These are phyloP conservation scores for Solanum ossicruentum DNA, from an alignment of 257 asterid species.

Conservation along the genomic window DNA sequence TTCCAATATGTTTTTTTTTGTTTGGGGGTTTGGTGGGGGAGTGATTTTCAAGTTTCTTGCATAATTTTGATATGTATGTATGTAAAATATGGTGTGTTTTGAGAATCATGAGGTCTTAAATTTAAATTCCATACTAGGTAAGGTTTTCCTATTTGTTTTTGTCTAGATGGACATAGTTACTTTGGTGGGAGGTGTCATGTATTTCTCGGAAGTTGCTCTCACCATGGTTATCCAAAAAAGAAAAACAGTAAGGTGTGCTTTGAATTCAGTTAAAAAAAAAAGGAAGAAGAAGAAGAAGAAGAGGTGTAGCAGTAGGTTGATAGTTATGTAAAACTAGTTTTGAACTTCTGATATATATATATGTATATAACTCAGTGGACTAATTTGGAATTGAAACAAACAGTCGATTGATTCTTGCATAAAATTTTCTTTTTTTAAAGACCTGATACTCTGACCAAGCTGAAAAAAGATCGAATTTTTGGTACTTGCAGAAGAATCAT, in stretches of 20 bases:
- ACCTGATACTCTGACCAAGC: neutral
- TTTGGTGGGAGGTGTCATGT: neutral
- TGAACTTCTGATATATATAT: neutral
- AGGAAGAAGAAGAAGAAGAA: neutral
- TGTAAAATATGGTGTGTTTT: neutral
- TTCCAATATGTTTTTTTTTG: neutral
- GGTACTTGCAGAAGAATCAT: constrained; percentile 33
- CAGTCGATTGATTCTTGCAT: neutral
- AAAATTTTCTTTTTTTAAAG: neutral
- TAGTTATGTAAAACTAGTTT: neutral
- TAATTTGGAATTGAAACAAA: neutral
- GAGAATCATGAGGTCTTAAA: neutral
- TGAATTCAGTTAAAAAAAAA: neutral
- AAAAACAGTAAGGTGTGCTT: neutral
- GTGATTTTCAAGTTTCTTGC: neutral
- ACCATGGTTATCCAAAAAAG: too few relatives aligned
- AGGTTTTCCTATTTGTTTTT: neutral
- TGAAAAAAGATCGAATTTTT: neutral
- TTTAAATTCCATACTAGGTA: neutral
- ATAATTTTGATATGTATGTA: neutral
- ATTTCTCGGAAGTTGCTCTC: neutral
- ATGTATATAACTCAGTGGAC: neutral
- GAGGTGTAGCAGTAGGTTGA: neutral
- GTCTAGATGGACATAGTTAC: neutral
- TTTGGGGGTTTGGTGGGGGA: neutral